Evolutionary conservation across 2,329 filamentous ascomycete genomes (phyloP).

Genomic region (Aspergillus fumigatiaffinis): DNA sequence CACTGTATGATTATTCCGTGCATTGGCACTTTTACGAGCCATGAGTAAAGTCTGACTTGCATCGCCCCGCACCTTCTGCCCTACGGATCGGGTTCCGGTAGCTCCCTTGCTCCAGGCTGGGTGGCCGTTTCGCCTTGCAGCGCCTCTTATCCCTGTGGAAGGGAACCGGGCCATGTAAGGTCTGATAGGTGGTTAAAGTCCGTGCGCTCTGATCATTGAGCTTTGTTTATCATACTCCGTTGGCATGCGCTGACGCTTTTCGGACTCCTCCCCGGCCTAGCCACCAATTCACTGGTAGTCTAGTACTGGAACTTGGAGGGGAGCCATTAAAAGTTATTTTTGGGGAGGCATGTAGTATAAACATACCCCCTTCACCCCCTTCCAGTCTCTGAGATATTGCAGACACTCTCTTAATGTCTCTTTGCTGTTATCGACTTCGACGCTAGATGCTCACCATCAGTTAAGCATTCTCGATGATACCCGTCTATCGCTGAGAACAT

Average conservation of each 20-base stretch:
- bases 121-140: constrained; percentile 24
- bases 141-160: constrained; percentile 32
- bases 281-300: constrained; percentile 21
- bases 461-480: constrained; percentile 8
- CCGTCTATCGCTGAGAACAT: constrained; percentile 7
- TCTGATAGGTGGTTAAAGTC: constrained; percentile 33
- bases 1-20: not conserved
- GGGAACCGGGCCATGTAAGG: constrained; percentile 37
- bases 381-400: constrained; percentile 10
- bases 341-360: constrained; percentile 34
- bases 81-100: constrained; percentile 16
- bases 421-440: not conserved
- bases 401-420: constrained; percentile 10
- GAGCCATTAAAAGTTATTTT: constrained; percentile 18
- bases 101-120: constrained; percentile 29
- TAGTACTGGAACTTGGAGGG: constrained; percentile 4
- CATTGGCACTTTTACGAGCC: not conserved
- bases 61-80: not conserved
- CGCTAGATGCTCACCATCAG: constrained; percentile 6
- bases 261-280: constrained; percentile 22
- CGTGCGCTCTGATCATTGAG: constrained; percentile 25
- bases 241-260: constrained; percentile 32
- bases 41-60: not conserved
- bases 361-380: constrained; percentile 29
- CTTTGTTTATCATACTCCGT: constrained; percentile 37